These are phyloP conservation scores for Verbena officinalis DNA, from an alignment of 257 asterid species.

Conservation along the genomic window DNA sequence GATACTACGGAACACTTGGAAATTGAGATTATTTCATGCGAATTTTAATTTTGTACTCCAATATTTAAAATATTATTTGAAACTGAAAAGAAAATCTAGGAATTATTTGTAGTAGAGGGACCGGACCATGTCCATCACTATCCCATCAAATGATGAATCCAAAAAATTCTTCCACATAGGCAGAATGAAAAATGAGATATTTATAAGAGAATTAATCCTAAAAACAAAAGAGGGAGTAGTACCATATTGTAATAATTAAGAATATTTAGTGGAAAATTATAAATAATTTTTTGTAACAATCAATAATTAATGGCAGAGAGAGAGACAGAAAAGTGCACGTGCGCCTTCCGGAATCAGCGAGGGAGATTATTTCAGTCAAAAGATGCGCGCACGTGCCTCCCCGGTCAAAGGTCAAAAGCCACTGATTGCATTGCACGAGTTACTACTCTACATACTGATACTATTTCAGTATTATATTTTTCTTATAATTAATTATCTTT, in stretches of 20 bases:
- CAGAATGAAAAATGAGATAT: neutral
- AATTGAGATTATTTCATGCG: too few species aligned
- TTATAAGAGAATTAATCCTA: conserved; percentile 11
- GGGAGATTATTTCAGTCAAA: conserved; percentile 60
- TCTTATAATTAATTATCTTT: neutral
- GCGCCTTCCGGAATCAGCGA: conserved; percentile 50
- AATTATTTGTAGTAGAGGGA: neutral
- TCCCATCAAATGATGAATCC: too few species aligned
- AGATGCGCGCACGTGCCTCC: conserved; percentile 77
- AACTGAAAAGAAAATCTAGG: too few species aligned
- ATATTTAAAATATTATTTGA: too few species aligned
- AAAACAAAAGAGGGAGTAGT: neutral
- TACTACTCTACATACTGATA: conserved; percentile 16
- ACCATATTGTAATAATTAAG: neutral
- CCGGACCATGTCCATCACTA: too few species aligned
- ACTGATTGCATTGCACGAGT: conserved; percentile 61
- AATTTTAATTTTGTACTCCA: too few species aligned
- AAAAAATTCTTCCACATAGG: neutral
- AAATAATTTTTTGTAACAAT: neutral
- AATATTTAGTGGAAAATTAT: neutral
- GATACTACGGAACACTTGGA: too few species aligned
- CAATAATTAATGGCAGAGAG: conserved; percentile 26
- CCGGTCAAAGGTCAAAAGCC: conserved; percentile 65
- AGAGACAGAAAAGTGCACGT: conserved; percentile 40
- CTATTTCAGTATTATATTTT: neutral